Percentiles rank a stretch among this genome's conserved stretches.
phyloP scores from a whole-genome alignment of 805 yeast genomes.

The Hanseniaspora hatyaiensis region DNA sequence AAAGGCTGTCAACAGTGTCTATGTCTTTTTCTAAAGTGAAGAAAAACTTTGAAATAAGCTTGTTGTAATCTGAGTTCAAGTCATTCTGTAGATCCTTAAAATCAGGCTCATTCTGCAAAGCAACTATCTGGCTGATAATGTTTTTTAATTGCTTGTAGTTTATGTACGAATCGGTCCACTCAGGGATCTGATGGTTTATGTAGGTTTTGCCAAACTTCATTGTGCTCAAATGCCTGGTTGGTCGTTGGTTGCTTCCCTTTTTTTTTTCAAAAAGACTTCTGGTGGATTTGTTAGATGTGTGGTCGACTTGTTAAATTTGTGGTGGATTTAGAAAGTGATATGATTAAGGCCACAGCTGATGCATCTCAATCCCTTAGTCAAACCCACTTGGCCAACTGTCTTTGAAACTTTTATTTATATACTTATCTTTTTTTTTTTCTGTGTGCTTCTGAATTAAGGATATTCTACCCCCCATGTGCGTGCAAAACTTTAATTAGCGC shows the following conservation, averaged over 20 bases:
- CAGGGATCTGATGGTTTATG: conserved; percentile 80
- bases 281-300: too few relatives aligned
- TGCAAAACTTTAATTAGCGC: too few relatives aligned
- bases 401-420: too few relatives aligned
- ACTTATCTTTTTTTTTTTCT: too few relatives aligned
- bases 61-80: conserved; percentile 35
- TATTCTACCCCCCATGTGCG: too few relatives aligned
- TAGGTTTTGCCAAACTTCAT: conserved; percentile 81
- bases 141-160: conserved; percentile 78
- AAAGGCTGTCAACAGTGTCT: conserved; percentile 71
- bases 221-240: neutral
- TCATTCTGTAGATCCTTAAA: conserved; percentile 27
- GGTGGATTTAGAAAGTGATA: too few relatives aligned
- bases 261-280: neutral
- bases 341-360: too few relatives aligned
- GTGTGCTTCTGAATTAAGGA: too few relatives aligned
- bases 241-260: neutral
- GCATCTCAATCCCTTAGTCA: too few relatives aligned
- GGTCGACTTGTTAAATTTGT: too few relatives aligned
- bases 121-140: conserved; percentile 54
- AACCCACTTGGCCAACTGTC: too few relatives aligned
- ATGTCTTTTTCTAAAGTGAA: conserved; percentile 68
- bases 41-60: conserved; percentile 54
- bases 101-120: conserved; percentile 30
- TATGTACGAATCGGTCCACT: conserved; percentile 73